Evolutionary conservation across 2,329 filamentous ascomycete genomes (phyloP), one percentile per base, ranked within the genome.

Genomic region (Sporothrix inflata): DNA sequence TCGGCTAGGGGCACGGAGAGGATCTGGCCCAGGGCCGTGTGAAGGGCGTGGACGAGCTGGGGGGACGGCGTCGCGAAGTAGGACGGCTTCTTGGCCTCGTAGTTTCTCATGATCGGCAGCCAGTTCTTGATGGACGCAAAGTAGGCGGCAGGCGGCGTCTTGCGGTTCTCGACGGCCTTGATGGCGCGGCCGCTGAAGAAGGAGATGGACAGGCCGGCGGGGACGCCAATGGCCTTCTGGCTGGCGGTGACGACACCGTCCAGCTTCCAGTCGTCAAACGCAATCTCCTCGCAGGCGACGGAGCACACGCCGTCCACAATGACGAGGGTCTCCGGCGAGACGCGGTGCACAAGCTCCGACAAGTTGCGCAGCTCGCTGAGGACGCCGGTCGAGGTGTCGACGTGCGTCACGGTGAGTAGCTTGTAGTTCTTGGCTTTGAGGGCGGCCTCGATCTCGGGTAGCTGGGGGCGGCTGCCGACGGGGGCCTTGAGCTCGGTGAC

Each of bases 71-170:
- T 99, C 49, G 96, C 96, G 79, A 99, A 99, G 86, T 99, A 99
- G 1, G 94, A 97, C 49, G 96, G 90, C 85, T 98, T 99, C 86
- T 94, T 94, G 75, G 94, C 93, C 85, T 99, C 96, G 83, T 99
- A 99, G 84, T 98, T 98, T 84, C 96, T 90, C 95, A 99, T 98
- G 82, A 99, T 96, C 63, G 95, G 95, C 72, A 94, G 85, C 96
- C 96, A 99, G 84, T 98, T 98, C 87, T 94, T 94, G 86, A 98
- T 93, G 14, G 93, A 97, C 71, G 93, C 94, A 82, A 98, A 99
- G 87, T 98, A 99, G 27, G 94, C 92, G 24, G 90, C 87, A 1
- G 94, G 93, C 14, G 92, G 91, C 12, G 90, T 91, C 85, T 95
- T 95, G 80, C 96, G 89, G 77, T 86, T 88, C 82, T 95, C 89